Conservation (phyloP, 2,329 filamentous ascomycete species). For the Pseudopyricularia javanii region DNA sequence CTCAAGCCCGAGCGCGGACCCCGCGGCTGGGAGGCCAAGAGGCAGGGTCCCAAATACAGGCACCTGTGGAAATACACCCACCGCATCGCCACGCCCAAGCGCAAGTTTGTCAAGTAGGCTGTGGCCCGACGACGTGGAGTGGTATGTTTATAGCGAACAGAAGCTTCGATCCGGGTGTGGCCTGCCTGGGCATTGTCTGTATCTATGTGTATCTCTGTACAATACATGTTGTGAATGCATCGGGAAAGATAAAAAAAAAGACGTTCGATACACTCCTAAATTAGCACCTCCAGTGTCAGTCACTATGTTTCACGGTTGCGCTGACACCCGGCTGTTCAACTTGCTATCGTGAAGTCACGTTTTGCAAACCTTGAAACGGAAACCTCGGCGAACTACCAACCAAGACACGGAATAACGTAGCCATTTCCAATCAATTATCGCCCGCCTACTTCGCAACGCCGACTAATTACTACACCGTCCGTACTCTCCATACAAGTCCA, state of each 20-base stretch:
- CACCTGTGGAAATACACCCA: constrained; percentile 54
- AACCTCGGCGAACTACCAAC: too few species aligned
- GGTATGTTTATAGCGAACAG: background rate
- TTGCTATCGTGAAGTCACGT: too few species aligned
- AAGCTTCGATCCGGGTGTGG: background rate
- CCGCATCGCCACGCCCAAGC: constrained; percentile 28
- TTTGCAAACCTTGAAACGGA: too few species aligned
- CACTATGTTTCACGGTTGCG: too few species aligned
- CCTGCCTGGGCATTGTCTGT: background rate
- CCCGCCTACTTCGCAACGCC: too few species aligned
- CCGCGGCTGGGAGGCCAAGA: constrained; percentile 55
- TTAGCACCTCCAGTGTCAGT: too few species aligned
- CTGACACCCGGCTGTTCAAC: too few species aligned
- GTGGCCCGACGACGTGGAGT: background rate
- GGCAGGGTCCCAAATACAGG: constrained; percentile 51
- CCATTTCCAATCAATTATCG: too few species aligned
- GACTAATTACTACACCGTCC: too few species aligned
- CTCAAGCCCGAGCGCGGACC: constrained; percentile 49
- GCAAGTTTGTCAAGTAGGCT: constrained; percentile 12
- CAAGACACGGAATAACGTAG: too few species aligned
- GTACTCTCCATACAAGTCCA: too few species aligned
- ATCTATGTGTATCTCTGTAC: constrained; percentile 1
- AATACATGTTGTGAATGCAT: background rate
- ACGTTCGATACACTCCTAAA: background rate
- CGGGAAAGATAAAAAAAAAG: background rate